Evolutionary conservation across 108 stramenopile genomes (phyloP).

Genomic region (Poteriospumella lacustris): DNA sequence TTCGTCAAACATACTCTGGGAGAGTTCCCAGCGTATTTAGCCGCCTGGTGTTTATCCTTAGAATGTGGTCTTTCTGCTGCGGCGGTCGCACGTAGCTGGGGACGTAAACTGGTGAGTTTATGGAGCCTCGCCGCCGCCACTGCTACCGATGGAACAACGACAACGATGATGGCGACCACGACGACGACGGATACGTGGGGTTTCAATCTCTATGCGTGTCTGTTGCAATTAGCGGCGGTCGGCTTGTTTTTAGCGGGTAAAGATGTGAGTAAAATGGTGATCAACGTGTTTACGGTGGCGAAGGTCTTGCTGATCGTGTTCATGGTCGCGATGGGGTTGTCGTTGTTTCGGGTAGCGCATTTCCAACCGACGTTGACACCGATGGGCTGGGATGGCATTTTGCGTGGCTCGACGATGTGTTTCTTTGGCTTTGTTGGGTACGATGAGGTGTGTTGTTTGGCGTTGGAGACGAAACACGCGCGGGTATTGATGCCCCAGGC

Average conservation of each 20-base stretch:
- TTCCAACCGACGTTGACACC: conserved; percentile 59
- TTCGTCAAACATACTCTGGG: conserved; percentile 75
- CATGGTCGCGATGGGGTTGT: conserved; percentile 73
- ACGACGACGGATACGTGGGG: conserved; percentile 22
- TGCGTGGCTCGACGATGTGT: conserved; percentile 66
- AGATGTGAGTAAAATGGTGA: conserved; percentile 64
- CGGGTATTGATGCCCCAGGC: conserved; percentile 65
- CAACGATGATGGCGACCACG: conserved; percentile 22
- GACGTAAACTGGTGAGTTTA: conserved; percentile 68
- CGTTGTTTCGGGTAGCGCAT: conserved; percentile 57
- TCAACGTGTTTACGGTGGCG: conserved; percentile 69
- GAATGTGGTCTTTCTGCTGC: conserved; percentile 73
- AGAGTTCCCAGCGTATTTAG: conserved; percentile 71
- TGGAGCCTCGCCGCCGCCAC: conserved; percentile 36
- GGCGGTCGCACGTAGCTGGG: conserved; percentile 83
- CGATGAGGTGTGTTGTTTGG: conserved; percentile 78
- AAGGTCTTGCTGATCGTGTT: conserved; percentile 71
- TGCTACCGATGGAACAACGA: conserved; percentile 18
- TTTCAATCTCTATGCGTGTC: conserved; percentile 27
- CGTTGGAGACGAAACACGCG: conserved; percentile 74
- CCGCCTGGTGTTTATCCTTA: conserved; percentile 69
- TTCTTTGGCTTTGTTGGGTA: conserved; percentile 90
- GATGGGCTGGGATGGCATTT: conserved; percentile 53
- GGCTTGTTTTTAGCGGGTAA: conserved; percentile 60
- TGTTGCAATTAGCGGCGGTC: conserved; percentile 35